phyloP scores from a whole-genome alignment of 1,284 basidiomycete species.

The Anthracocystis walkeri region DNA sequence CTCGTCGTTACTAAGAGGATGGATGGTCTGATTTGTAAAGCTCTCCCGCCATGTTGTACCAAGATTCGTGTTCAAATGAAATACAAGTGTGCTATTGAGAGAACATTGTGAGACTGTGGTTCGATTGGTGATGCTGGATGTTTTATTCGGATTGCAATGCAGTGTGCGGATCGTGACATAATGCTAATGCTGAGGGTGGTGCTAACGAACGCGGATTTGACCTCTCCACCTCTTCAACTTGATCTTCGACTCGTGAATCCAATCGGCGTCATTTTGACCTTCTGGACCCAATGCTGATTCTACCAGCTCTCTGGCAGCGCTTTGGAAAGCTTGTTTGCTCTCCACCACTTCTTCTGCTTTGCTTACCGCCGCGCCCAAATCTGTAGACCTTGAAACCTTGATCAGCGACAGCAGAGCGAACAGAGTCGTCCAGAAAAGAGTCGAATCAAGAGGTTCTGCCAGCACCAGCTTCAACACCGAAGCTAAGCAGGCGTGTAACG shows the following conservation, averaged over 20 bases:
- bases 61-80: slow-evolving; percentile 10
- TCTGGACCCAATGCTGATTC: slow-evolving; percentile 22
- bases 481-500: slow-evolving; percentile 18
- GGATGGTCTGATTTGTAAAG: not conserved
- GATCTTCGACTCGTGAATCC: slow-evolving; percentile 38
- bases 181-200: not conserved
- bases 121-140: slow-evolving; percentile 3
- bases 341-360: slow-evolving; percentile 24
- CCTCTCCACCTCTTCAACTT: slow-evolving; percentile 34
- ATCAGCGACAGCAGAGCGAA: slow-evolving; percentile 34
- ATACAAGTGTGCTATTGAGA: slow-evolving; percentile 1
- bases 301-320: slow-evolving; percentile 25
- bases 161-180: not conserved
- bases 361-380: slow-evolving; percentile 10
- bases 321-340: slow-evolving; percentile 15
- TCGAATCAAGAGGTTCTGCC: slow-evolving; percentile 33
- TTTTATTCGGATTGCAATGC: slow-evolving; percentile 19
- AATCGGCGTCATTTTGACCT: slow-evolving; percentile 34
- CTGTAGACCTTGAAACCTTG: slow-evolving; percentile 26
- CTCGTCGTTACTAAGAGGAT: slow-evolving; percentile 31
- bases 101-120: slow-evolving; percentile 6
- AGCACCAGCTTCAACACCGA: slow-evolving; percentile 27
- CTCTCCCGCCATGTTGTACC: slow-evolving; percentile 13
- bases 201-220: slow-evolving; percentile 39
- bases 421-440: slow-evolving; percentile 31